A percentile compares a stretch with the other conserved stretches of the same genome.
Conservation (phyloP, 176 grass and related monocot genomes). For the Cymbopogon citratus region DNA sequence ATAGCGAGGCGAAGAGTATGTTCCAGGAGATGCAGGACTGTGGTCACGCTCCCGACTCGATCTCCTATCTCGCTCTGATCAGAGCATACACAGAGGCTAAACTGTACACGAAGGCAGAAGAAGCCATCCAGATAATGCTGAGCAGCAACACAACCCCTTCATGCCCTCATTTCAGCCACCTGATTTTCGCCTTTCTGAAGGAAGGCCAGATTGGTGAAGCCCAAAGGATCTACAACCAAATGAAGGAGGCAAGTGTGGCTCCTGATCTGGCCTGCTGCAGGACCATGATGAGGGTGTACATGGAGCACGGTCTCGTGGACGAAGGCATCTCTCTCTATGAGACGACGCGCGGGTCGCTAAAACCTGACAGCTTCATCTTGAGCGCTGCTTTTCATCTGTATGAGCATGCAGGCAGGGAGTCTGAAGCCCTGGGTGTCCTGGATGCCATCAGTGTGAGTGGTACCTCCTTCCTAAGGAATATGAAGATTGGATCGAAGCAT, state of each 20-base stretch:
- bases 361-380: conserved; percentile 74
- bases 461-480: conserved; percentile 57
- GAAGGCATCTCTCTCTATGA: conserved; percentile 68
- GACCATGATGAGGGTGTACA: conserved; percentile 70
- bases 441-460: conserved; percentile 44
- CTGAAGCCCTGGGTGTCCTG: conserved; percentile 46
- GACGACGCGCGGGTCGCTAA: conserved; percentile 26
- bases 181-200: conserved; percentile 69
- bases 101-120: conserved; percentile 48
- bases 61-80: conserved; percentile 56
- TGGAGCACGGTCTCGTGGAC: conserved; percentile 48
- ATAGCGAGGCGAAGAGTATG: conserved; percentile 44
- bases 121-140: conserved; percentile 55
- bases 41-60: conserved; percentile 47
- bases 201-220: conserved; percentile 52
- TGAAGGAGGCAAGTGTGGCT: conserved; percentile 41
- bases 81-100: conserved; percentile 50
- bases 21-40: conserved; percentile 62
- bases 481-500: conserved; percentile 54
- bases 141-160: conserved; percentile 38
- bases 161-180: conserved; percentile 64
- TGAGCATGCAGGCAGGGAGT: conserved; percentile 44
- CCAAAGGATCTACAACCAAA: conserved; percentile 43
- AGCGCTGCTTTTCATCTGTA: conserved; percentile 75
- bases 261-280: conserved; percentile 66